Percentiles rank a stretch among this genome's conserved stretches.
phyloP scores from a whole-genome alignment of 2,329 filamentous ascomycete genomes.

The Cercospora janseana region DNA sequence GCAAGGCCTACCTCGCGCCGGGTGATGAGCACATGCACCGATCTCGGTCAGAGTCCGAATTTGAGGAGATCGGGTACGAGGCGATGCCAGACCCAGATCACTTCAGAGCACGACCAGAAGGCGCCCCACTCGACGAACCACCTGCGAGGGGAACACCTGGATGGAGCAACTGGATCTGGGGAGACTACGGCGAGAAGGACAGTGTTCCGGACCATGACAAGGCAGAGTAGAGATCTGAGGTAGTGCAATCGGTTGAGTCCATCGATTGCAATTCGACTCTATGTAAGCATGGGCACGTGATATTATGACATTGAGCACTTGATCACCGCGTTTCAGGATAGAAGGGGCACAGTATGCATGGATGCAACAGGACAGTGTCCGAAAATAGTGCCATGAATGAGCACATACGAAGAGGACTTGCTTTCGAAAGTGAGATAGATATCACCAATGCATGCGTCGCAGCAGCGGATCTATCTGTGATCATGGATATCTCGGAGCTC shows the following conservation, averaged over 20 bases:
- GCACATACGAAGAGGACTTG: background rate
- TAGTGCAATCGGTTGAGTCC: background rate
- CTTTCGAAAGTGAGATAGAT: constrained; percentile 3
- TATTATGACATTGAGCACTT: too few relatives aligned
- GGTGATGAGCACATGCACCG: constrained; percentile 58
- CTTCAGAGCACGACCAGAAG: constrained; percentile 22
- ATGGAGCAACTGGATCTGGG: constrained; percentile 42
- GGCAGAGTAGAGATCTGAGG: constrained; percentile 19
- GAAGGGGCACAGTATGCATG: background rate
- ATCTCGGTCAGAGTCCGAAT: constrained; percentile 82
- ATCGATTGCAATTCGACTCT: too few relatives aligned
- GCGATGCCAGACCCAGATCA: constrained; percentile 39
- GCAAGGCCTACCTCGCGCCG: constrained; percentile 33
- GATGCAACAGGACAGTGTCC: background rate
- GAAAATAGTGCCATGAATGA: background rate
- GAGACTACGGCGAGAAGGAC: constrained; percentile 40
- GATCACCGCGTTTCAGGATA: background rate
- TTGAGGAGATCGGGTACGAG: constrained; percentile 56
- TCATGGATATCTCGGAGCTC: background rate
- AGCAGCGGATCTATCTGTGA: background rate
- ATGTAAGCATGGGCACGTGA: background rate
- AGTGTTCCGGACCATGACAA: constrained; percentile 35
- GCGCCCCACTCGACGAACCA: constrained; percentile 8
- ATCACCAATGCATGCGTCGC: background rate
- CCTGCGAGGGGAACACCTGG: constrained; percentile 24